phyloP scores from a whole-genome alignment of 2,329 filamentous ascomycete genomes.

The Colletotrichum siamense region DNA sequence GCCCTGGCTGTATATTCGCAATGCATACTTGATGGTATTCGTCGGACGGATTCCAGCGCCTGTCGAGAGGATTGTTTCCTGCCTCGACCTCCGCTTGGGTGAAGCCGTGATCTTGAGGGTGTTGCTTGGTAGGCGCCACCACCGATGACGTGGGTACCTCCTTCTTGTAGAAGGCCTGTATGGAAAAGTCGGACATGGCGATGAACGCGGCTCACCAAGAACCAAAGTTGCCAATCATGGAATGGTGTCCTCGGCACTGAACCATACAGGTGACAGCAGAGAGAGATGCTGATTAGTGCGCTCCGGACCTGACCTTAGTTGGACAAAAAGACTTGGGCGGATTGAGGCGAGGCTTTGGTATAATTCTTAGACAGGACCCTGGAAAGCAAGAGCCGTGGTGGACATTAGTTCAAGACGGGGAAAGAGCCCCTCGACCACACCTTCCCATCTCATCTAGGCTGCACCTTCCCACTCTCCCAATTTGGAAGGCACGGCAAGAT shows the following conservation, averaged over 20 bases:
- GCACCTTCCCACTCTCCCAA: background rate
- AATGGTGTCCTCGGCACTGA: background rate
- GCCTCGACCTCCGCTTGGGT: constrained; percentile 50
- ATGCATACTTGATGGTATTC: constrained; percentile 55
- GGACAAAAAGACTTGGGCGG: background rate
- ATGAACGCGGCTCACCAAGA: background rate
- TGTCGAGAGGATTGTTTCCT: constrained; percentile 39
- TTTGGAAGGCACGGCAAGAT: background rate
- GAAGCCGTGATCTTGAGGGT: constrained; percentile 53
- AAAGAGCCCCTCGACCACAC: background rate
- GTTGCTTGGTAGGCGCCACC: constrained; percentile 11
- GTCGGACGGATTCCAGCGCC: constrained; percentile 44
- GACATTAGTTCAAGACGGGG: background rate
- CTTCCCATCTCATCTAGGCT: background rate
- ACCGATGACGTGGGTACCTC: constrained; percentile 21
- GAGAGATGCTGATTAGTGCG: background rate
- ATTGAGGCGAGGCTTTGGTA: background rate
- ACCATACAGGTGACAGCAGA: background rate
- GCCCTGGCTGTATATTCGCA: constrained; percentile 52
- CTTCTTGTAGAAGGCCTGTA: constrained; percentile 39
- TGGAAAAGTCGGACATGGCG: constrained; percentile 30
- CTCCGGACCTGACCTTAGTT: background rate
- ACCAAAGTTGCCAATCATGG: background rate
- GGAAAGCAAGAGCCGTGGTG: background rate
- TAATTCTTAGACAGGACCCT: background rate